Conservation (phyloP, 139 green algal species). For the Chlorella sp. region DNA sequence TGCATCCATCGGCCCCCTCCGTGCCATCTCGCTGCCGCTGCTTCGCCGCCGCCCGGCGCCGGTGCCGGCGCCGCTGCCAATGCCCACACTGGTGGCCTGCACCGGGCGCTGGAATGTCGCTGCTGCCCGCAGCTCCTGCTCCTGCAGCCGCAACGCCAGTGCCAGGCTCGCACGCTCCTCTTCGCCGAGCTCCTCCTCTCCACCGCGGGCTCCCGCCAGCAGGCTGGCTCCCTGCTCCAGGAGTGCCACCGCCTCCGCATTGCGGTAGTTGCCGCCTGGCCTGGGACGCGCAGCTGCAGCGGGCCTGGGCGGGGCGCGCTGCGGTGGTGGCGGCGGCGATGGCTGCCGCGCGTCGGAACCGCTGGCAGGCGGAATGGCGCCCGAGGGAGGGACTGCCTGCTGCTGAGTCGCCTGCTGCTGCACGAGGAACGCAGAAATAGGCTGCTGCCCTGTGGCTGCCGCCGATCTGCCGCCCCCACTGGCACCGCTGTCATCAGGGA, state of each 20-base stretch:
- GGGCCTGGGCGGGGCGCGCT: neutral
- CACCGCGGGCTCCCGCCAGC: neutral
- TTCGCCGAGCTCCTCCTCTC: neutral
- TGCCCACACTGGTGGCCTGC: neutral
- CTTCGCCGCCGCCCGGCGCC: neutral
- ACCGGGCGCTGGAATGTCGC: neutral
- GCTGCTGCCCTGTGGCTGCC: no score
- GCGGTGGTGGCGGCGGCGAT: neutral
- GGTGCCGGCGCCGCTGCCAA: neutral
- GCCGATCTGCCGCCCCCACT: no score
- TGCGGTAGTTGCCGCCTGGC: conserved; percentile 19
- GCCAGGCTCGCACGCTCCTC: conserved; percentile 14
- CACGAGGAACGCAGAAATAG: no score
- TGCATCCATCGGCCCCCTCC: neutral
- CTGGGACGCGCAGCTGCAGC: neutral
- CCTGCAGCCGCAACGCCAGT: conserved; percentile 23
- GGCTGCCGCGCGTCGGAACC: neutral
- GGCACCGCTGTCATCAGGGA: no score
- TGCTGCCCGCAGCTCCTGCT: conserved; percentile 12
- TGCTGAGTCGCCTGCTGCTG: no score
- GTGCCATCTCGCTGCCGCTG: neutral
- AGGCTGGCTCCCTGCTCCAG: neutral
- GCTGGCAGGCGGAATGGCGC: no score
- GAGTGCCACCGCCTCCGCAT: conserved; percentile 14
- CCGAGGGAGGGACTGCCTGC: no score